Evolutionary conservation across 1,284 basidiomycete genomes (phyloP).

Genomic region (Tetrapyrgos nigripes): DNA sequence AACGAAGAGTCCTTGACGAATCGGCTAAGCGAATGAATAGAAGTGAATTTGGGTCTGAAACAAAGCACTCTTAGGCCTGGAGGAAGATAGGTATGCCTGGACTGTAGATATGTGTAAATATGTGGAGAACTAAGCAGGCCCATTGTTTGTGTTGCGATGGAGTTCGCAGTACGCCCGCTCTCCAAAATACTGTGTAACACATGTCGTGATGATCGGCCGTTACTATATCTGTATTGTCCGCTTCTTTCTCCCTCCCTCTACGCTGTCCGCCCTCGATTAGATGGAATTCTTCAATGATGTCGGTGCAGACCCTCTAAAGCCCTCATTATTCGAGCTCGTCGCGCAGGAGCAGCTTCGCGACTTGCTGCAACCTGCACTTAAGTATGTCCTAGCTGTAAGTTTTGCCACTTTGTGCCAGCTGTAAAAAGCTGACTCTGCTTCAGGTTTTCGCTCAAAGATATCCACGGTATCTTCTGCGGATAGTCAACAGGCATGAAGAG

Average conservation of each 20-base stretch:
- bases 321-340: constrained; percentile 94
- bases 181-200: too few species aligned
- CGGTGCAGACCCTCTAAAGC: constrained; percentile 77
- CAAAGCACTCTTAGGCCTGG: too few species aligned
- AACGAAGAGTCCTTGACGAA: too few species aligned
- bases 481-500: constrained; percentile 97
- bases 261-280: neutral
- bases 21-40: too few species aligned
- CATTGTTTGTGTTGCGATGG: too few species aligned
- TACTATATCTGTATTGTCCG: neutral
- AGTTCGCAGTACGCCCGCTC: too few species aligned
- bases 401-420: neutral
- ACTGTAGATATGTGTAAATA: too few species aligned
- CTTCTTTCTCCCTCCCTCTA: neutral
- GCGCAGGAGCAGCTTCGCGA: constrained; percentile 96
- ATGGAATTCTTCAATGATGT: constrained; percentile 88
- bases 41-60: too few species aligned
- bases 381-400: constrained; percentile 91
- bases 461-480: constrained; percentile 89
- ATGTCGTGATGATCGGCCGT: too few species aligned
- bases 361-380: constrained; percentile 92
- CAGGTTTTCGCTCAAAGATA: constrained; percentile 96
- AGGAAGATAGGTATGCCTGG: too few species aligned
- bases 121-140: too few species aligned
- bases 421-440: neutral